phyloP scores from a whole-genome alignment of 2,329 filamentous ascomycete species.

The Exophiala oligosperma region DNA sequence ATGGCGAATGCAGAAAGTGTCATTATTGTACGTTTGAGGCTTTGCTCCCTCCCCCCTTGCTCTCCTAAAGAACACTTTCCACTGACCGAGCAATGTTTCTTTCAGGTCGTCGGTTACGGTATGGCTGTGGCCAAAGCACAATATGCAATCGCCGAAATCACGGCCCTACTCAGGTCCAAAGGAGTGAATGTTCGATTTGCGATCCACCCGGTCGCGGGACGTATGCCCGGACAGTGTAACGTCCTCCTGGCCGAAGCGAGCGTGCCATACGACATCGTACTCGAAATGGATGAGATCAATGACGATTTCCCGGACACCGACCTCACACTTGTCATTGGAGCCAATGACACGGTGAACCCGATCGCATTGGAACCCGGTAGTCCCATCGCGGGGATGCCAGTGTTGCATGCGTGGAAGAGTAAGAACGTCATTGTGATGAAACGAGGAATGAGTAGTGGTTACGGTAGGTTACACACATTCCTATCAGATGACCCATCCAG shows the following conservation, averaged over 20 bases:
- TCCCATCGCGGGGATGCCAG: constrained; percentile 88
- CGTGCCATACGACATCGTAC: constrained; percentile 87
- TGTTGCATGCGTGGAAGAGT: constrained; percentile 89
- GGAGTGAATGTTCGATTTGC: constrained; percentile 83
- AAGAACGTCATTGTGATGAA: constrained; percentile 95
- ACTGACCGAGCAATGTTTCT: constrained; percentile 7
- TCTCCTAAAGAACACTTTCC: background rate
- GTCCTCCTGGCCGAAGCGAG: constrained; percentile 84
- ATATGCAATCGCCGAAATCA: constrained; percentile 85
- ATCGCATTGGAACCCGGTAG: constrained; percentile 82
- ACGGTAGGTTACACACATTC: constrained; percentile 56
- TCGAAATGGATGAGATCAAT: constrained; percentile 97
- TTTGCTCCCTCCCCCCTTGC: background rate
- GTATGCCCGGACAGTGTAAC: constrained; percentile 93
- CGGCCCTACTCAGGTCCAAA: constrained; percentile 68
- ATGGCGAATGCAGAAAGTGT: constrained; percentile 77
- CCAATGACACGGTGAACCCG: constrained; percentile 90
- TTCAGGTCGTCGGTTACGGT: constrained; percentile 73
- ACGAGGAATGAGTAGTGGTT: constrained; percentile 82
- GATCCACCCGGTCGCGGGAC: constrained; percentile 84
- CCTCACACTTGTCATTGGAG: constrained; percentile 83
- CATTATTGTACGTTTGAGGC: constrained; percentile 58
- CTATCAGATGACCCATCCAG: no score
- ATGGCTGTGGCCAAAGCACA: constrained; percentile 95
- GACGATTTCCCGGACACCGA: constrained; percentile 87